Conservation (phyloP, 202 grass and related monocot species). For the Panicum virgatum region DNA sequence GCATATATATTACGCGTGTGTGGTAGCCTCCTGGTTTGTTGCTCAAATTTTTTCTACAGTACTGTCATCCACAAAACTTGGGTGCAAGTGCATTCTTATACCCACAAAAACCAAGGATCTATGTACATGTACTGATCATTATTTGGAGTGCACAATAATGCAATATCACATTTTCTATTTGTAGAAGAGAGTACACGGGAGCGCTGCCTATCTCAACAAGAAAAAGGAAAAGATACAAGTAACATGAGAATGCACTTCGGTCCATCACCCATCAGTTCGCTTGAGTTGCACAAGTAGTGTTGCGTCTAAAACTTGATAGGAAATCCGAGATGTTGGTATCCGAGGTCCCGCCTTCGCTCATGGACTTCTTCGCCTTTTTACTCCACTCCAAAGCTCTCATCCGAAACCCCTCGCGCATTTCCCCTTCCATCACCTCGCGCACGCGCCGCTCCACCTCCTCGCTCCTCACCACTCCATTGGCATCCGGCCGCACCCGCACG, state of each 20-base stretch:
- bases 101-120: no score
- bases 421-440: constrained; percentile 53
- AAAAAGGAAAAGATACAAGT: background rate
- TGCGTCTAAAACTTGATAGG: background rate
- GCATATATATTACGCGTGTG: no score
- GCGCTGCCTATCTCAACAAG: background rate
- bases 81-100: no score
- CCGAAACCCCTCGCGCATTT: constrained; percentile 11
- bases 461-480: constrained; percentile 28
- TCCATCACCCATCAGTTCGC: background rate
- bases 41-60: no score
- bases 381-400: constrained; percentile 39
- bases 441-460: constrained; percentile 56
- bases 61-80: no score
- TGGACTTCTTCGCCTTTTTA: constrained; percentile 36
- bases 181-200: background rate
- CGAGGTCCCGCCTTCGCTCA: constrained; percentile 51
- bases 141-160: background rate
- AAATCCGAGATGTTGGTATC: constrained; percentile 45
- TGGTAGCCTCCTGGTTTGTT: no score
- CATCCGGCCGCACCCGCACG: constrained; percentile 31
- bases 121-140: background rate
- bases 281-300: background rate
- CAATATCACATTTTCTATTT: background rate
- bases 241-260: background rate